Percentiles rank a stretch among this genome's conserved stretches.
Evolutionary conservation across 108 stramenopile species (phyloP).

Genomic region (Nannochloropsis gaditana): DNA sequence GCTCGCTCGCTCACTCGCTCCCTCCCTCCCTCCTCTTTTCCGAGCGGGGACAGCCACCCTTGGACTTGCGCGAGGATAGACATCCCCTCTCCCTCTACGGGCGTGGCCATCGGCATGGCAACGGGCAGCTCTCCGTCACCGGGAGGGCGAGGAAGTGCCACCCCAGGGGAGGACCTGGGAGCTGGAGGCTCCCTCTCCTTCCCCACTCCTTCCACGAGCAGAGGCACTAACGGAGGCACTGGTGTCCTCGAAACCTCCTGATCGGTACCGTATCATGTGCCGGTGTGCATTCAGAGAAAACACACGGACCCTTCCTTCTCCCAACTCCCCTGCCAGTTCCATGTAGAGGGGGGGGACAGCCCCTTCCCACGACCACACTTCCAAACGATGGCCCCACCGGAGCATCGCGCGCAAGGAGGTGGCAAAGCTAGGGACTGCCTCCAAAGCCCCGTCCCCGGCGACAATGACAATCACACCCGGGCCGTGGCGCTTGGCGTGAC

Average conservation of each 20-base stretch:
- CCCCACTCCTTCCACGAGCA: not conserved
- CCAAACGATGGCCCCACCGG: not conserved
- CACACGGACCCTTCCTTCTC: not conserved
- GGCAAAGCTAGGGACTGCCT: constrained; percentile 4
- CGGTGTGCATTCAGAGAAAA: not conserved
- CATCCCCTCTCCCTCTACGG: not conserved
- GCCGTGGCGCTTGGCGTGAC: not conserved
- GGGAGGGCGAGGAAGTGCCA: not conserved
- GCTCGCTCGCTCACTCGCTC: not conserved
- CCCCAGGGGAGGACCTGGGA: not conserved
- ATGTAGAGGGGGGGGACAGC: not conserved
- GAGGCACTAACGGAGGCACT: not conserved
- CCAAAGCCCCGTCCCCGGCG: not conserved
- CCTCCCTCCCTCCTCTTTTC: not conserved
- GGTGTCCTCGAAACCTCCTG: not conserved
- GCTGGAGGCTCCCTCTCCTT: no score
- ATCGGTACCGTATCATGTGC: not conserved
- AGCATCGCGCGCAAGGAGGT: constrained; percentile 7
- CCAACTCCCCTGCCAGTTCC: not conserved
- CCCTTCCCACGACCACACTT: not conserved
- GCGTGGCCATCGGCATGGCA: not conserved
- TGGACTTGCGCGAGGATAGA: not conserved
- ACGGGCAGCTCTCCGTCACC: not conserved
- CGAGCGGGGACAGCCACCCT: not conserved
- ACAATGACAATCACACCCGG: not conserved